Evolutionary conservation across 495 filamentous ascomycete species (phyloP).

Genomic region (Hypoxylon fragiforme): DNA sequence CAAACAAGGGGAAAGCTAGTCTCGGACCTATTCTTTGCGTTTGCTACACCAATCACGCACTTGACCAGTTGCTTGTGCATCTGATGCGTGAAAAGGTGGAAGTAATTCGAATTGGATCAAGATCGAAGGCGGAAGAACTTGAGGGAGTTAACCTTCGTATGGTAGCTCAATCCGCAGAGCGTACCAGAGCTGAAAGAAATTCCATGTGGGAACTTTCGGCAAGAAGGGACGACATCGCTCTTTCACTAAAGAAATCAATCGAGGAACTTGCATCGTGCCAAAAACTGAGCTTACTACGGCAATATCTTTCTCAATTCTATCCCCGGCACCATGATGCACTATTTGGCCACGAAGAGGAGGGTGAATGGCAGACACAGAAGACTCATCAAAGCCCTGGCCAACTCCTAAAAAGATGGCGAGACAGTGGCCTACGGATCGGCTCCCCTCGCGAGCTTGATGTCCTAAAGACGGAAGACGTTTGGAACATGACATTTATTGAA

Average conservation of each 20-base stretch:
- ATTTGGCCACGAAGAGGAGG: slow-evolving; percentile 35
- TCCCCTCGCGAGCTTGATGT: slow-evolving; percentile 10
- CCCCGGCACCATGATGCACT: slow-evolving; percentile 22
- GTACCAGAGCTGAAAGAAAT: slow-evolving; percentile 39
- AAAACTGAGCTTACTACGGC: slow-evolving; percentile 1
- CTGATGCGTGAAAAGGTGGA: slow-evolving; percentile 58
- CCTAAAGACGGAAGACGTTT: slow-evolving; percentile 19
- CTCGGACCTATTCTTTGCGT: slow-evolving; percentile 69
- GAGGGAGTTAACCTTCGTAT: slow-evolving; percentile 51
- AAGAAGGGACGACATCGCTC: neutral
- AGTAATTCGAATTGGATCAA: slow-evolving; percentile 70
- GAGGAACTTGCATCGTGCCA: slow-evolving; percentile 18
- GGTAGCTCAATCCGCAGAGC: slow-evolving; percentile 34
- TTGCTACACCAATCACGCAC: slow-evolving; percentile 73
- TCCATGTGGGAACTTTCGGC: slow-evolving; percentile 12
- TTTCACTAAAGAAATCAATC: slow-evolving; percentile 4
- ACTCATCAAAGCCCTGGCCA: slow-evolving; percentile 14
- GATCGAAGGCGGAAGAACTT: slow-evolving; percentile 63
- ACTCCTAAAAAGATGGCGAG: slow-evolving; percentile 28
- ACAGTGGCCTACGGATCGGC: neutral
- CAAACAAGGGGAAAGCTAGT: slow-evolving; percentile 50
- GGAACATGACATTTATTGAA: slow-evolving; percentile 37
- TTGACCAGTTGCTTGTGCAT: slow-evolving; percentile 74
- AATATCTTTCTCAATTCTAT: slow-evolving; percentile 16
- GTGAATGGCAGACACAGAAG: slow-evolving; percentile 25